Evolutionary conservation across 1,284 basidiomycete species (phyloP).

Genomic region (Trichosporon ovoides): DNA sequence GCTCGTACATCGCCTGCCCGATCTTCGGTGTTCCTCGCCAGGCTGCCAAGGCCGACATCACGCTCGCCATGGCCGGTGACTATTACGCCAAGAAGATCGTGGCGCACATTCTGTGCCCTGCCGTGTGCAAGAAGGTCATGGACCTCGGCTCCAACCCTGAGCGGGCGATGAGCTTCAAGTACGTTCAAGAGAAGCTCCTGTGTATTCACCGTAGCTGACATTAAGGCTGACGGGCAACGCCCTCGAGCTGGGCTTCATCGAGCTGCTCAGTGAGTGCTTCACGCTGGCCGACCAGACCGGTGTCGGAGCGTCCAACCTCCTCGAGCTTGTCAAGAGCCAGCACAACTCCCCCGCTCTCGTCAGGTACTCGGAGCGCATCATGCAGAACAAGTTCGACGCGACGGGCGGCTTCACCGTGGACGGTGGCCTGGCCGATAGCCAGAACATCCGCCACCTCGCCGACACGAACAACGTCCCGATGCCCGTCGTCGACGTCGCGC

Average conservation of each 20-base stretch:
- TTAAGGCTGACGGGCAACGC: conserved; percentile 45
- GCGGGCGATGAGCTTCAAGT: conserved; percentile 68
- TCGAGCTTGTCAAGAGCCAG: conserved; percentile 57
- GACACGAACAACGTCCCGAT: conserved; percentile 67
- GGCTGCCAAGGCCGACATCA: conserved; percentile 64
- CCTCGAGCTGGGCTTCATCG: conserved; percentile 54
- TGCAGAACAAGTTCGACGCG: conserved; percentile 65
- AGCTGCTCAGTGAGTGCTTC: conserved; percentile 72
- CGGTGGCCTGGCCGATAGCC: conserved; percentile 79
- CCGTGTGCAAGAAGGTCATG: conserved; percentile 65
- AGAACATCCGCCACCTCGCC: conserved; percentile 52
- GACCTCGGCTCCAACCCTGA: conserved; percentile 51
- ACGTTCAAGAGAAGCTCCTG: conserved; percentile 49
- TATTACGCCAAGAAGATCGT: conserved; percentile 77
- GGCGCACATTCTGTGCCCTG: conserved; percentile 64
- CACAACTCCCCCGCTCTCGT: conserved; percentile 35
- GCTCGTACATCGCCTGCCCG: conserved; percentile 68
- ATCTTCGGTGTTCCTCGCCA: conserved; percentile 66
- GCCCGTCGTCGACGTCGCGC: conserved; percentile 68
- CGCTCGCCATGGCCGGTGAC: conserved; percentile 76
- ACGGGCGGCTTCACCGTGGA: conserved; percentile 71
- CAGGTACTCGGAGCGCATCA: conserved; percentile 31
- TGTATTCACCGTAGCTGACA: background rate
- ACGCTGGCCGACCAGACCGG: conserved; percentile 81
- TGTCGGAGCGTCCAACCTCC: conserved; percentile 59